phyloP scores from a whole-genome alignment of 495 filamentous ascomycete species.

The Cetradonia linearis region DNA sequence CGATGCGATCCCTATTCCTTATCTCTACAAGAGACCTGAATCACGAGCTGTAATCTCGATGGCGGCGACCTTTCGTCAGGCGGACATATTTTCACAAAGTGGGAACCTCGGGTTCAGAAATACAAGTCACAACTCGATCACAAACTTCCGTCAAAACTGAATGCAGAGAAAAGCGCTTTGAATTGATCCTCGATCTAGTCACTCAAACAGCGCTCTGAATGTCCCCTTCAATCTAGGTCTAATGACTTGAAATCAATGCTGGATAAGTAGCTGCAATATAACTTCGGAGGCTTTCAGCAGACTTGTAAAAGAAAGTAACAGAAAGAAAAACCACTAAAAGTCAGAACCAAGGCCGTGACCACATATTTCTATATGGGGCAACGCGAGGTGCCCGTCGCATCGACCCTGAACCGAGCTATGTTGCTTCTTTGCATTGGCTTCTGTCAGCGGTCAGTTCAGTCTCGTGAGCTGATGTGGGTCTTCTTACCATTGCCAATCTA shows the following conservation, averaged over 20 bases:
- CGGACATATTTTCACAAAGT: no score
- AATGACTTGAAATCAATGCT: no score
- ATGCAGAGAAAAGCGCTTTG: not conserved
- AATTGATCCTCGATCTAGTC: not conserved
- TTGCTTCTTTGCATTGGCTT: not conserved
- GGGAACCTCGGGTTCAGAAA: no score
- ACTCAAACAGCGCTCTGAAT: not conserved
- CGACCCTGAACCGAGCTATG: not conserved
- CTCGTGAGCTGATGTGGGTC: not conserved
- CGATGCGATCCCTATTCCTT: no score
- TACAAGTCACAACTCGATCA: no score
- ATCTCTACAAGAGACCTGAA: no score
- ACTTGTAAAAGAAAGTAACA: not conserved
- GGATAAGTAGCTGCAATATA: not conserved
- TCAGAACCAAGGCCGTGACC: not conserved
- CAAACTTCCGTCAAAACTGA: not conserved
- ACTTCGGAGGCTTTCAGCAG: not conserved
- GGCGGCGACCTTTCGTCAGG: no score
- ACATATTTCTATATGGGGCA: not conserved
- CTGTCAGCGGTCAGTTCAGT: not conserved
- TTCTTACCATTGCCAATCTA: not conserved
- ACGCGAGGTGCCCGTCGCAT: not conserved
- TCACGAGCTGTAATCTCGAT: no score
- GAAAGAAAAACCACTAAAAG: not conserved
- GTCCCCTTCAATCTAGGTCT: no score